Conservation (phyloP, 73 alveolate species). For the Paramecium pentaurelia region DNA sequence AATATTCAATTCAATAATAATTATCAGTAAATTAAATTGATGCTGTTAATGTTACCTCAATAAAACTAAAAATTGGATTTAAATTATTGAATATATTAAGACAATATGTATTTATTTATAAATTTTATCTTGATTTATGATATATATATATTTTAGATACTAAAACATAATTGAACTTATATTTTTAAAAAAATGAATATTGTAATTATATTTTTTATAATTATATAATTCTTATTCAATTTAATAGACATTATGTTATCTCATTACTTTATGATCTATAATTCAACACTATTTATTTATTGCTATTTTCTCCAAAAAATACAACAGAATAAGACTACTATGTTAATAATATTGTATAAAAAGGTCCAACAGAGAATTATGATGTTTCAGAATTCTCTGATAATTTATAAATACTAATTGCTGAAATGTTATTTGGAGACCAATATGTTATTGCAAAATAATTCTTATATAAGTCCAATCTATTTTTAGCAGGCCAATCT, state of each 20-base stretch:
- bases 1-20: not conserved
- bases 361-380: not conserved
- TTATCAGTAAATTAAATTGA: not conserved
- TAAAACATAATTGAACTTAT: too few relatives aligned
- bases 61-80: not conserved
- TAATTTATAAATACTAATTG: not conserved
- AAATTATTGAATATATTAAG: not conserved
- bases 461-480: not conserved
- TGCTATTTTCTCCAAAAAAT: not conserved
- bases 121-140: too few relatives aligned
- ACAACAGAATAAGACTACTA: not conserved
- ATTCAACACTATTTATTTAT: not conserved
- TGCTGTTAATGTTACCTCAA: not conserved
- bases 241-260: not conserved
- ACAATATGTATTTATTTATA: not conserved
- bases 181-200: too few relatives aligned
- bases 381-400: not conserved
- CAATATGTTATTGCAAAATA: not conserved
- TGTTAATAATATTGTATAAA: not conserved
- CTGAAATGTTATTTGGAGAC: not conserved
- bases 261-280: not conserved
- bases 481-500: not conserved
- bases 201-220: not conserved
- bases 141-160: too few relatives aligned
- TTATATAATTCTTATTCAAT: not conserved